Conservation (phyloP, 2,329 filamentous ascomycete genomes). For the Fusarium hostae region DNA sequence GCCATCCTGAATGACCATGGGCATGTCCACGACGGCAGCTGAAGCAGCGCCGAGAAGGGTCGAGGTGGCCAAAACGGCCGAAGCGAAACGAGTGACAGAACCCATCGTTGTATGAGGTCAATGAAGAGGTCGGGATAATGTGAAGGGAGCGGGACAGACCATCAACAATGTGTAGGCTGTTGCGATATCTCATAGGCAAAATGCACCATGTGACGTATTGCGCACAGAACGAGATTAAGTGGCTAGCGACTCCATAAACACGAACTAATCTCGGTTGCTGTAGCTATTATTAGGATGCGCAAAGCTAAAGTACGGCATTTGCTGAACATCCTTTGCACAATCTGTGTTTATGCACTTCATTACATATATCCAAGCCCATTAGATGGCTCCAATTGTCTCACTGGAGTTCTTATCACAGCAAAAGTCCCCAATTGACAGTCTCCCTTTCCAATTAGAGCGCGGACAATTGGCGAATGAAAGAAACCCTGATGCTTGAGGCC, state of each 20-base stretch:
- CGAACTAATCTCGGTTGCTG: conserved; percentile 15
- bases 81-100: not conserved
- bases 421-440: not conserved
- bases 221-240: not conserved
- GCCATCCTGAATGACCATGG: not conserved
- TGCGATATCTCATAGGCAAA: not conserved
- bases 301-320: not conserved
- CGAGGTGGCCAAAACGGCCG: conserved; percentile 13
- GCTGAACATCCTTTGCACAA: not conserved
- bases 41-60: conserved; percentile 3
- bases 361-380: no score
- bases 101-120: not conserved
- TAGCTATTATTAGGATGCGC: not conserved
- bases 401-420: not conserved
- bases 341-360: fast-evolving
- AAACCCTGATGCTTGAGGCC: not conserved
- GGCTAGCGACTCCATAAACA: conserved; percentile 2
- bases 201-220: not conserved
- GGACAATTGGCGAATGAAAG: fast-evolving
- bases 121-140: not conserved
- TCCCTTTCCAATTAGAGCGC: fast-evolving
- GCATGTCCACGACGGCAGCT: conserved; percentile 24
- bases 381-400: not conserved
- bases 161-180: not conserved
- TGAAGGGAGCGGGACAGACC: no score